Base-by-base conservation (phyloP, 768 basidiomycete species). In the Trametes gibbosa region DNA sequence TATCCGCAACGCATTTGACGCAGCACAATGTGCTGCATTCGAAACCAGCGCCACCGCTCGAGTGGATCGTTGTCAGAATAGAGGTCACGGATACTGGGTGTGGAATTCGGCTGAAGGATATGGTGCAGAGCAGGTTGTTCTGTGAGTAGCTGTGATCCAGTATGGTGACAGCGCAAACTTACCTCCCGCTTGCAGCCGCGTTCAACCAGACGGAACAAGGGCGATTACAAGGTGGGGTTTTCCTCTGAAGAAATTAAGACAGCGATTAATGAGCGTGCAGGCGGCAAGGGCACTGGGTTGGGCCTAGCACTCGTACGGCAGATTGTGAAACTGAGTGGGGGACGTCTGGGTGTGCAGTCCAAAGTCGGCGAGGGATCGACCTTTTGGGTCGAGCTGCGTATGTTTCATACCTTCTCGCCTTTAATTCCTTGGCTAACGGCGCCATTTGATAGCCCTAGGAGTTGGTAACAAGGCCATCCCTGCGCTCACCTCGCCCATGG, bases 311-410 rank as follows among this genome's bases (percentile, higher is more conserved):
- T 83, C 3, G 79, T 81, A 21, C 71, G 80, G 19, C 80, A 82
- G 63, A 83, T 83, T 58, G 79, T 83, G 49, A 80, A 79, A 64
- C 72, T 80, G 14, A 77, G 75, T 37, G 75, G 77, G 19, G 82
- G 82, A 8, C 73, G 81, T 48, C 66, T 83, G 7, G 81, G 76
- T 24, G 73, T 68, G 34, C 59, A 59, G 39, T 71, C 66, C 19
- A 69, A 85, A 69, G 74, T 82, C 1, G 81, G 82, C 8, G 76
- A 82, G 64, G 94, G 94, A 16, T 90, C 87, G 35, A 92, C 87
- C 37, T 95, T 95, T 75, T 95, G 92, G 93, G 87, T 92, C 9
- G 90, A 92, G 70, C 71, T 92, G 35, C 87, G 77, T 81, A 68
- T 62, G 79, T 74, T 5, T 24, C 53, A 60, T 41, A 49, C 14